These are phyloP conservation scores for Vigna angularis DNA, from an alignment of 306 rosid species.

Conservation along the genomic window DNA sequence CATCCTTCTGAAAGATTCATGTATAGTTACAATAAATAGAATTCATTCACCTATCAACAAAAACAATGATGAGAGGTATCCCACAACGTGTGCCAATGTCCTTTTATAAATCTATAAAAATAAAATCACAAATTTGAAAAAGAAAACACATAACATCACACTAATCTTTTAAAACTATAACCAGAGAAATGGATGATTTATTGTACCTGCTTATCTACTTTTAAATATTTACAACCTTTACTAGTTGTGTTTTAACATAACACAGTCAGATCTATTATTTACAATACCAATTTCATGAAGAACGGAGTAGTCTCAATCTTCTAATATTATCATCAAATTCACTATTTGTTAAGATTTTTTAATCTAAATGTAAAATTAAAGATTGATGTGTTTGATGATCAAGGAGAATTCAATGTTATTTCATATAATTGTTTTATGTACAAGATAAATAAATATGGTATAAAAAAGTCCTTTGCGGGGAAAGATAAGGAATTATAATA, in stretches of 20 bases:
- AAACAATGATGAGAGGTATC: constrained; percentile 23
- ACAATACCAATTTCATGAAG: too few relatives aligned
- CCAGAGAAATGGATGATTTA: neutral
- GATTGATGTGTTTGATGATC: too few relatives aligned
- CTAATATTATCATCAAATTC: too few relatives aligned
- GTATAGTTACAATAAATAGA: neutral
- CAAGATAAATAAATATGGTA: too few relatives aligned
- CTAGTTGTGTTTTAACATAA: neutral
- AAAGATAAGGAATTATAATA: too few relatives aligned
- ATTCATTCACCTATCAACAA: neutral
- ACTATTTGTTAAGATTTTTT: too few relatives aligned
- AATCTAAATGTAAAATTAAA: too few relatives aligned
- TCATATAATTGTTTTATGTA: too few relatives aligned
- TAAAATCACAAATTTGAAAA: neutral
- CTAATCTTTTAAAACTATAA: neutral
- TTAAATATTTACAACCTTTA: neutral
- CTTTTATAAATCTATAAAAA: neutral
- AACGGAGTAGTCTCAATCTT: too few relatives aligned
- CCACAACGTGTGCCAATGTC: constrained; percentile 28
- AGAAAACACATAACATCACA: constrained; percentile 1
- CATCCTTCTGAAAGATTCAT: neutral
- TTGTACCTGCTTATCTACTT: neutral
- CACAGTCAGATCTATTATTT: too few relatives aligned
- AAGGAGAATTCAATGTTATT: too few relatives aligned
- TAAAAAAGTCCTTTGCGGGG: too few relatives aligned